phyloP scores from a whole-genome alignment of 768 basidiomycete genomes.

The Galerina marginata region DNA sequence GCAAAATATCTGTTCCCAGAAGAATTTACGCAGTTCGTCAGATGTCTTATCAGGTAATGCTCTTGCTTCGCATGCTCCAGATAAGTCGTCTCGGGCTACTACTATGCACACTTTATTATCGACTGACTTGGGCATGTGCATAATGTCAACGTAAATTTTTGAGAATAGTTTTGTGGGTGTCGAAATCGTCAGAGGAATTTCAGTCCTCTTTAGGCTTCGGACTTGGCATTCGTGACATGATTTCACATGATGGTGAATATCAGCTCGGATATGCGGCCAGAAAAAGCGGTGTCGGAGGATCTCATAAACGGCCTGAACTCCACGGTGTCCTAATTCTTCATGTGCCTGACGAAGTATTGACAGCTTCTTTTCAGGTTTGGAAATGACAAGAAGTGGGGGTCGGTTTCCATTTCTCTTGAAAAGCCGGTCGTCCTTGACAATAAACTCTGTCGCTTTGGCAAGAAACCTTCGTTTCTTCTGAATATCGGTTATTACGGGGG shows the following conservation, averaged over 20 bases:
- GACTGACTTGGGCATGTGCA: slow-evolving; percentile 34
- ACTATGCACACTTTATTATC: slow-evolving; percentile 14
- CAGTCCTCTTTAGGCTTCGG: slow-evolving; percentile 21
- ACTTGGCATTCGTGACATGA: slow-evolving; percentile 45
- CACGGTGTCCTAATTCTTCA: background rate
- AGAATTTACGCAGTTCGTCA: slow-evolving; percentile 9
- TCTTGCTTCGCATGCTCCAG: background rate
- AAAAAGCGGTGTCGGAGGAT: slow-evolving; percentile 1
- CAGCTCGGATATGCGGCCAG: slow-evolving; percentile 11
- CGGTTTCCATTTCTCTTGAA: slow-evolving; percentile 8
- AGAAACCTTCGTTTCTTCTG: slow-evolving; percentile 9
- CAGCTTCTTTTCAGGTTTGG: background rate
- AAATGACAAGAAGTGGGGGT: slow-evolving; percentile 3
- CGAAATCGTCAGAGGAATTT: slow-evolving; percentile 27
- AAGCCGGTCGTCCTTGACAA: background rate
- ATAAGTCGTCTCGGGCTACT: slow-evolving; percentile 18
- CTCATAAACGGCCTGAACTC: background rate
- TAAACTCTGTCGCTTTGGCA: slow-evolving; percentile 4
- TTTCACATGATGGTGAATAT: slow-evolving; percentile 15
- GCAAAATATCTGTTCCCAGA: background rate
- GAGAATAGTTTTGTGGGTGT: slow-evolving; percentile 27
- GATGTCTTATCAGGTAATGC: slow-evolving; percentile 7
- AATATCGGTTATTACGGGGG: background rate
- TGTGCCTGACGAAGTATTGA: background rate
- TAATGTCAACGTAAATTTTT: slow-evolving; percentile 38